Base-by-base conservation (phyloP, 202 grass and related monocot genomes). In the Sporobolus alterniflorus region DNA sequence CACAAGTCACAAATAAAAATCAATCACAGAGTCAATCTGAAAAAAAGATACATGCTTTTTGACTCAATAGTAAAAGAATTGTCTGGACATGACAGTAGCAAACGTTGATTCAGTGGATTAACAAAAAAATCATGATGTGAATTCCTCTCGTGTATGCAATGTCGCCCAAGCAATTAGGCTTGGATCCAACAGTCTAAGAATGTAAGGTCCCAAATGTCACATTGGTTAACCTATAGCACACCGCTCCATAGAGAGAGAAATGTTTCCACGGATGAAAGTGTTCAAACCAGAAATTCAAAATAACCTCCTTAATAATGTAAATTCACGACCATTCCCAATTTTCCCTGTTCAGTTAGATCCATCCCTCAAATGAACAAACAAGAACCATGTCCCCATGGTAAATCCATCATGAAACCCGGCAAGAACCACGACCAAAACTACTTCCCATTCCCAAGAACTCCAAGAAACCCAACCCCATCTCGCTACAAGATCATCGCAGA, bases 271-370 rank as follows among this genome's bases (percentile, higher is more conserved):
- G 36, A 39, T 39, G 36, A 39, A 39, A 57, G 62, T 24, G 18
- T 11, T 33, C 75, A 48, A 75, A 48, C 47, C 6, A 25, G 1
- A 70, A 75, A 70, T 76, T 73, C 54, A 64, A 80, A 82, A 64
- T 60, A 82, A 50, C 20, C 60, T 50, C 20, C 55, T 1, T 14
- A n/a, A 39, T 67, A 70, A 48, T 47, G 51, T 25, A 34, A 49
- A 17, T 30, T 61, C 29, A 24, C 59, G 56, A 40, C 20, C 55
- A 62, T 47, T 72, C 54, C 26, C 2, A 48, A 77, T 67, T 57
- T 54, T 31, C 16, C 47, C 28, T 18, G 22, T n/a, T 73, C 14
- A 20, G 60, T 78, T 70, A 86, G 88, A 90, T 90, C 83, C 88
- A 75, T 36, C 83, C 83, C 60, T 79, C 33, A 62, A 28, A 68